Evolutionary conservation across 805 yeast species (phyloP).

Genomic region (Wickerhamomyces xylosicus): DNA sequence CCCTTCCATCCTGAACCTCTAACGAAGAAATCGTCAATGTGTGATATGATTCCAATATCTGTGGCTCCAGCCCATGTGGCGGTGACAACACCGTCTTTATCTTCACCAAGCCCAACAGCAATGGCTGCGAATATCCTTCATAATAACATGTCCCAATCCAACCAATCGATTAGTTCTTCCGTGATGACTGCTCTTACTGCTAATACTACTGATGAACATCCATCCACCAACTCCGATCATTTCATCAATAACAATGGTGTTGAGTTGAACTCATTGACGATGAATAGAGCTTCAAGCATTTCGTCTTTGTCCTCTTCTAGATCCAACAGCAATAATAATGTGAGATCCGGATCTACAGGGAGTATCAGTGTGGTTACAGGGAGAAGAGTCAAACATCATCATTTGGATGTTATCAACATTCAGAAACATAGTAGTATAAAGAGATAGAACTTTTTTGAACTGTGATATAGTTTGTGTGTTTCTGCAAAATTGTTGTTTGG

Average conservation of each 20-base stretch:
- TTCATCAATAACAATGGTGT: background rate
- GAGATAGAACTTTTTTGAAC: too few species aligned
- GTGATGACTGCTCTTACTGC: slow-evolving; percentile 3
- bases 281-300: slow-evolving; percentile 10
- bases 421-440: too few species aligned
- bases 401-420: slow-evolving; percentile 13
- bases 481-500: too few species aligned
- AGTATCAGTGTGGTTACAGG: too few species aligned
- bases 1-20: too few species aligned
- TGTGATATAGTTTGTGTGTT: too few species aligned
- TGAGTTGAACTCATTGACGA: background rate
- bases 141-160: background rate
- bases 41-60: too few species aligned
- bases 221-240: slow-evolving; percentile 5
- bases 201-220: slow-evolving; percentile 1
- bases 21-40: too few species aligned
- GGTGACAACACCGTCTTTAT: too few species aligned
- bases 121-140: background rate
- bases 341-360: too few species aligned
- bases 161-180: background rate
- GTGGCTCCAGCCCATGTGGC: too few species aligned
- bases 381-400: slow-evolving; percentile 14
- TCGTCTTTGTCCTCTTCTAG: slow-evolving; percentile 12
- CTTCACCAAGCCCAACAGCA: background rate
- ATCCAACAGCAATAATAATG: slow-evolving; percentile 7